Evolutionary conservation across 345 rosid species (phyloP).

Genomic region (Limnanthes douglasii): DNA sequence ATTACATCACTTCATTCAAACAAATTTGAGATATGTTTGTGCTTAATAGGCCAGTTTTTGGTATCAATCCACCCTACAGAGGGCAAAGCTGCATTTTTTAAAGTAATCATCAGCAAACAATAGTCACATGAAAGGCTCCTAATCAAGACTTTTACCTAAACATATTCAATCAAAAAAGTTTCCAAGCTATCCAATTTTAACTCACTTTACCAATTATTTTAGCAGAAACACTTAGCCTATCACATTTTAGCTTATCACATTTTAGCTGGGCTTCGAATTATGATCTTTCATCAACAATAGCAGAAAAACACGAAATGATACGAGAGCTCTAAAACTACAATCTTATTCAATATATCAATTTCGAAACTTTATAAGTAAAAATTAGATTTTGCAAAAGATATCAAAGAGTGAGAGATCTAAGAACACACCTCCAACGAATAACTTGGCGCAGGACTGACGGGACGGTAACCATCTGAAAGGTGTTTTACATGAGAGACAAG

Average conservation of each 20-base stretch:
- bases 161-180: no score
- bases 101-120: no score
- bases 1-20: neutral
- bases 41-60: no score
- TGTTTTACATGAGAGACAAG: neutral
- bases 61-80: constrained; percentile 8
- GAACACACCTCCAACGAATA: constrained; percentile 47
- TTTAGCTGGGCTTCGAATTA: no score
- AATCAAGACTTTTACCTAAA: no score
- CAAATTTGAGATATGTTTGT: constrained; percentile 3
- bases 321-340: neutral
- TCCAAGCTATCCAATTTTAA: no score
- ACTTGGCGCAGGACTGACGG: constrained; percentile 19
- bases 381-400: neutral
- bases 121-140: no score
- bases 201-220: no score
- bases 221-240: no score
- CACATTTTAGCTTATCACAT: no score
- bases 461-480: constrained; percentile 5
- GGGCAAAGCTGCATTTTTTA: no score
- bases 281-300: neutral
- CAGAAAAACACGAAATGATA: neutral
- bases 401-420: neutral
- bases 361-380: neutral
- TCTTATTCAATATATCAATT: neutral